These are phyloP conservation scores for Setomelanomma holmii DNA, from an alignment of 2,329 filamentous ascomycete genomes.

Conservation along the genomic window DNA sequence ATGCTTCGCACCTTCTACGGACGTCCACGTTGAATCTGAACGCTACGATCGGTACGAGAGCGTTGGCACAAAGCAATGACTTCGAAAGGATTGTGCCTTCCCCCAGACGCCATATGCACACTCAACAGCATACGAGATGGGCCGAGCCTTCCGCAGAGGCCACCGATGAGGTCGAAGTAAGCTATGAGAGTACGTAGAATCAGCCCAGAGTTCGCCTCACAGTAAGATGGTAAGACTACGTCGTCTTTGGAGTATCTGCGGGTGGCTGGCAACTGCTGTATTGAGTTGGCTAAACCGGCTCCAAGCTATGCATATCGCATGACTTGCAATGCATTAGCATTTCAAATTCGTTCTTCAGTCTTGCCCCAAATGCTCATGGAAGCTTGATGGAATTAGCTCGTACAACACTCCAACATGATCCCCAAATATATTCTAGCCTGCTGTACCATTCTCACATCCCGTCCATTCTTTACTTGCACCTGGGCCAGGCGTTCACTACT, in stretches of 20 bases:
- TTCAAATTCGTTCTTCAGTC: neutral
- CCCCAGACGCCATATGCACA: slow-evolving; percentile 5
- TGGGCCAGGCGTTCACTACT: slow-evolving; percentile 28
- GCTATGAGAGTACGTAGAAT: neutral
- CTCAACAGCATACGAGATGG: neutral
- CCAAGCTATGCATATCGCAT: neutral
- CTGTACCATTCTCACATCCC: slow-evolving; percentile 8
- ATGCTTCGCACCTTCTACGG: slow-evolving; percentile 7
- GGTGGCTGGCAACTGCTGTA: neutral
- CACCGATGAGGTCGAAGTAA: neutral
- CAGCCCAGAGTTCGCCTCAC: slow-evolving; percentile 6
- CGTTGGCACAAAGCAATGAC: neutral
- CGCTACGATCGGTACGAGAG: slow-evolving; percentile 14
- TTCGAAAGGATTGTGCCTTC: neutral
- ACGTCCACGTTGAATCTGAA: slow-evolving; percentile 23
- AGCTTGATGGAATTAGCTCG: neutral
- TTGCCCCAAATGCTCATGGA: too few species aligned
- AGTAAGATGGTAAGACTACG: neutral
- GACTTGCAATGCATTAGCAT: neutral
- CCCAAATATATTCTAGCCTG: slow-evolving; percentile 16
- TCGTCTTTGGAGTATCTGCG: neutral
- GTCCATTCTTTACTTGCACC: slow-evolving; percentile 10
- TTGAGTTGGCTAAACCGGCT: neutral
- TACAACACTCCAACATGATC: slow-evolving; percentile 4
- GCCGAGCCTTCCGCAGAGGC: slow-evolving; percentile 1